Base-by-base conservation (phyloP, 306 rosid species). In the Oemleria cerasiformis region DNA sequence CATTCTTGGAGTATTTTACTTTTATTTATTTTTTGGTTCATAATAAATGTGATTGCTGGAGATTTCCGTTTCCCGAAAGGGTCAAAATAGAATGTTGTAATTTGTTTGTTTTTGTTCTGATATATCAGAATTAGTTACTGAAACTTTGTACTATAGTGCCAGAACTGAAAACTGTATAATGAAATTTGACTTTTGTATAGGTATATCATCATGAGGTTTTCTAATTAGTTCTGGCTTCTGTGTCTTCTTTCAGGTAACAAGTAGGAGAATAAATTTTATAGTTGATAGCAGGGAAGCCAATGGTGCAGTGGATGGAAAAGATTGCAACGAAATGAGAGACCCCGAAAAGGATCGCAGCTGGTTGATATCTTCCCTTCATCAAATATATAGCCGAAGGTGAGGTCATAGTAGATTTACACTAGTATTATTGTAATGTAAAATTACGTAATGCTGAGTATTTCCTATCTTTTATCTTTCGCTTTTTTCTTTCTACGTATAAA, bases 301-400 rank as follows among this genome's bases (percentile, higher is more conserved):
- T 78, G 59, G 83, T 59, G 23, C 73, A 11, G 60, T 40, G 68
- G 90, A 85, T 68, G 84, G 76, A 63, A 67, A 66, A 72, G 84
- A 84, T 73, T 74, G 76, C 76, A 75, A 17, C 62, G 84, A 76
- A 67, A 56, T 67, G 63, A 77, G 70, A 72, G 83, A 84, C 51
- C 82, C 76, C 77, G 90, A 84, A 79, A 94, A 91, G 84, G 90
- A 91, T 63, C 93, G 85, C 60, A 89, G 96, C 84, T 94, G 97
- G 99, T 78, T 76, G 75, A 85, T 89, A 82, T 84, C 92, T 50
- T 82, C 96, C 74, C 92, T 94, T 80, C 97, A 89, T 86, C 99
- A 94, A 82, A 90, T 94, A 58, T 88, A 89, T 80, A 89, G 99
- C 79, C 86, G 97, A 55, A 91, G 99, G 99, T 94, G 77, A 86